Base-by-base conservation (phyloP, 768 basidiomycete genomes). In the Mycena latifolia region DNA sequence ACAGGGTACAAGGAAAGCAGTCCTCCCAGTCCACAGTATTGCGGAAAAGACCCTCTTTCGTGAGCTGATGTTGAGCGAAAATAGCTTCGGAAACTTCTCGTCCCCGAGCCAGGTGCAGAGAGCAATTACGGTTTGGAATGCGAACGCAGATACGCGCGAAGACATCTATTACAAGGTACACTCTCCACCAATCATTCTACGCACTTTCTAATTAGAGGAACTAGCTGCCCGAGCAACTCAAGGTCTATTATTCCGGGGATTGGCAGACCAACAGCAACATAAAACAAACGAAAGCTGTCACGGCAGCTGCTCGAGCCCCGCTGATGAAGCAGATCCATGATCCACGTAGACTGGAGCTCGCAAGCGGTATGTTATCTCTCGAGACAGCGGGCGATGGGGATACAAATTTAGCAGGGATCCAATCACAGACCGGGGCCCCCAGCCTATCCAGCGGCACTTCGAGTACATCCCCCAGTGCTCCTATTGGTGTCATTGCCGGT, bases 191-290 rank as follows among this genome's bases (percentile, higher is more conserved):
- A n/a, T n/a, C n/a, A n/a, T n/a, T n/a, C n/a, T n/a, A n/a, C n/a
- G n/a, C n/a, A n/a, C n/a, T n/a, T n/a, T n/a, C n/a, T n/a, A n/a
- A n/a, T n/a, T n/a, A n/a, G n/a, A n/a, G n/a, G n/a, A n/a, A n/a
- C n/a, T n/a, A 43, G n/a, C n/a, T 43, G 4, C 41, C 33, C n/a
- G 52, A 54, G 25, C 52, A 54, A 15, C 52, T 54, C 22, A 54
- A 54, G 52, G 52, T 37, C 3, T 37, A 35, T 17, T 63, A 41
- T 28, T n/a, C 3, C 12, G 41, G 20, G 6, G 41, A 20, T n/a
- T 43, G 41, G 41, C 18, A 43, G 41, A 43, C 41, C 18, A 43
- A n/a, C 10, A n/a, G 3, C 6, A n/a, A n/a, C 41, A 43, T 43
- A 20, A 43, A 43, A 43, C 41, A 43, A 10, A n/a, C 41, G 5